Conservation (phyloP, 768 basidiomycete species). For the Hygrophorus pudorinus region DNA sequence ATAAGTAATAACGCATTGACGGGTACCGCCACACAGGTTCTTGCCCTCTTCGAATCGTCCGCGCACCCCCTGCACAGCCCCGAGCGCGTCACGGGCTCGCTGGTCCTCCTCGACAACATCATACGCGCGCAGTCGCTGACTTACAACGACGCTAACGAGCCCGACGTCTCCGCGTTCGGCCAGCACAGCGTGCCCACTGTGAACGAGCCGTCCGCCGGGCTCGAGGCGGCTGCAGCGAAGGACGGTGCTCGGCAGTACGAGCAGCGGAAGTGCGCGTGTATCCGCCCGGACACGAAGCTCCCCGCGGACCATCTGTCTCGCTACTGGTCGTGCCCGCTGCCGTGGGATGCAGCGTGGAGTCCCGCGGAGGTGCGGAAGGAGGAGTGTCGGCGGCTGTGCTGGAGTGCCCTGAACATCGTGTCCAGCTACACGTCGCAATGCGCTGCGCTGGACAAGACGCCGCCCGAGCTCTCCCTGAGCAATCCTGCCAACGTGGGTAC, state of each 20-base stretch:
- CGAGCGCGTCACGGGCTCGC: slow-evolving; percentile 40
- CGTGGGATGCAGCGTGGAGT: slow-evolving; percentile 56
- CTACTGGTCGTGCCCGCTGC: slow-evolving; percentile 39
- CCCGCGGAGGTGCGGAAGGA: slow-evolving; percentile 49
- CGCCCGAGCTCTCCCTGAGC: slow-evolving; percentile 47
- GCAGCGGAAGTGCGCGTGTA: slow-evolving; percentile 35
- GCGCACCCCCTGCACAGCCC: slow-evolving; percentile 57
- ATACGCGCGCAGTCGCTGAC: slow-evolving; percentile 48
- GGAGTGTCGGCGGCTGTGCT: slow-evolving; percentile 66
- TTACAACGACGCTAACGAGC: slow-evolving; percentile 45
- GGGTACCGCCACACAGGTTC: slow-evolving; percentile 42
- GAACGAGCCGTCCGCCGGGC: slow-evolving; percentile 16
- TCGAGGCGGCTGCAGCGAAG: slow-evolving; percentile 14
- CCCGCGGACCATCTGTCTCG: slow-evolving; percentile 25
- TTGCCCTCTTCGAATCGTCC: slow-evolving; percentile 70
- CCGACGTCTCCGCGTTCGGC: slow-evolving; percentile 41
- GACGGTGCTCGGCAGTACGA: slow-evolving; percentile 11
- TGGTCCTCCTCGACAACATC: slow-evolving; percentile 55
- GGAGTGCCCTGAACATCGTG: slow-evolving; percentile 62
- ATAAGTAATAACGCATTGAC: not conserved
- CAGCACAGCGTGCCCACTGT: slow-evolving; percentile 42
- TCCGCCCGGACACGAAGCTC: slow-evolving; percentile 25
- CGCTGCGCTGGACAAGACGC: slow-evolving; percentile 50
- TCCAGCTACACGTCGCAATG: slow-evolving; percentile 62
- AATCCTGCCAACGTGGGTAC: slow-evolving; percentile 56